phyloP scores from a whole-genome alignment of 73 alveolate genomes.

The Durusdinium trenchii region DNA sequence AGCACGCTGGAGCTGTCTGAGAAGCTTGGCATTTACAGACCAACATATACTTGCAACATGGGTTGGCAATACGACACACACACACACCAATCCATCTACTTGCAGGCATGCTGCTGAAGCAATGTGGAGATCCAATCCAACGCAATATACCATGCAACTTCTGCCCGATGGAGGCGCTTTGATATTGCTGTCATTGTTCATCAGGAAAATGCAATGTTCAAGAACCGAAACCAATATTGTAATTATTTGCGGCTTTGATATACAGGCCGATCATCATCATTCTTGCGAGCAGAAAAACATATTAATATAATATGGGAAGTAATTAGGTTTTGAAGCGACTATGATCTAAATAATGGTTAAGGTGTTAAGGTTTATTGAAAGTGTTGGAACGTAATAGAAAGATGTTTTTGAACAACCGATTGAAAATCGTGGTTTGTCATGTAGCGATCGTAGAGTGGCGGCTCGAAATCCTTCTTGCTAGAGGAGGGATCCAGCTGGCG shows the following conservation, averaged over 20 bases:
- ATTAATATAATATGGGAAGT: neutral
- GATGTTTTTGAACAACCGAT: too few species aligned
- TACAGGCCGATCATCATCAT: neutral
- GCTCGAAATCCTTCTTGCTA: too few species aligned
- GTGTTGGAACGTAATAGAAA: too few species aligned
- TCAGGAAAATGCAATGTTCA: neutral
- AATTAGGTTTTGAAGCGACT: neutral
- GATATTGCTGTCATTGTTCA: neutral
- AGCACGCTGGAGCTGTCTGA: neutral
- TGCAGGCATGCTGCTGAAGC: slow-evolving; percentile 36
- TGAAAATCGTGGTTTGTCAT: too few species aligned
- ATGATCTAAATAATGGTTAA: neutral
- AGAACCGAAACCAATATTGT: neutral
- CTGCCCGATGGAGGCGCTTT: slow-evolving; percentile 23
- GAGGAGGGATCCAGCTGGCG: too few species aligned
- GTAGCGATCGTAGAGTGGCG: too few species aligned
- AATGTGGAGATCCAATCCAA: slow-evolving; percentile 36
- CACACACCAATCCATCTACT: too few species aligned
- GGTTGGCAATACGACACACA: neutral
- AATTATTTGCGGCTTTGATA: neutral
- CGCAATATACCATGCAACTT: slow-evolving; percentile 35
- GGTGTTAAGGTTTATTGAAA: neutral
- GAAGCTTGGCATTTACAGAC: neutral
- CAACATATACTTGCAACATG: neutral
- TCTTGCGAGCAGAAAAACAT: neutral